phyloP scores from a whole-genome alignment of 1,284 basidiomycete genomes.

The Fistulinella staudtii region DNA sequence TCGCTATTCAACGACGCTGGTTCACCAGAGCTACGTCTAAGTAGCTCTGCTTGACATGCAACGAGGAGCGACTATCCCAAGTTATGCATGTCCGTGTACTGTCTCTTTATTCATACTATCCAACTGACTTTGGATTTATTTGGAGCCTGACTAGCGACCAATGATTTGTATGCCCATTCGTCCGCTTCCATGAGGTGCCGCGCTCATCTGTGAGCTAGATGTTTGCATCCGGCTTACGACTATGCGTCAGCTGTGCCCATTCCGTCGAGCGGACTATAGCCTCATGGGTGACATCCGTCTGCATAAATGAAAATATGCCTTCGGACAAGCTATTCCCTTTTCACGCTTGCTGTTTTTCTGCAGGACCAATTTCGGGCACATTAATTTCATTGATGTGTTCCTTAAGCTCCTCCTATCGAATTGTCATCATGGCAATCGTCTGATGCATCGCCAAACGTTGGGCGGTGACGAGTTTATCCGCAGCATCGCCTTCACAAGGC shows the following conservation, averaged over 20 bases:
- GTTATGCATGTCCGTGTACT: too few relatives aligned
- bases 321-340: conserved; percentile 3
- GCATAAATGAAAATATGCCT: conserved; percentile 13
- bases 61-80: too few relatives aligned
- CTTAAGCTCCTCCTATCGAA: conserved; percentile 15
- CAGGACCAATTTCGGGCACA: too few relatives aligned
- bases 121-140: too few relatives aligned
- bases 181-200: not conserved
- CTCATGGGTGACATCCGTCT: conserved; percentile 23
- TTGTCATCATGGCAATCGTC: too few relatives aligned
- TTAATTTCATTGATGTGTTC: conserved; percentile 21
- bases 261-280: conserved; percentile 17
- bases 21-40: too few relatives aligned
- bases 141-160: conserved; percentile 21
- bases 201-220: conserved; percentile 11
- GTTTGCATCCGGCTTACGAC: conserved; percentile 4
- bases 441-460: too few relatives aligned
- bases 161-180: conserved; percentile 2
- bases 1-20: too few relatives aligned
- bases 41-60: too few relatives aligned
- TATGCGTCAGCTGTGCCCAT: conserved; percentile 26
- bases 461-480: too few relatives aligned
- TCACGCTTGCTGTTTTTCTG: not conserved
- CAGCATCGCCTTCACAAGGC: too few relatives aligned
- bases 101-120: too few relatives aligned